A percentile compares a stretch with the other conserved stretches of the same genome.
Conservation (phyloP, 164 flowering plant genomes). For the Magnolia officinalis region DNA sequence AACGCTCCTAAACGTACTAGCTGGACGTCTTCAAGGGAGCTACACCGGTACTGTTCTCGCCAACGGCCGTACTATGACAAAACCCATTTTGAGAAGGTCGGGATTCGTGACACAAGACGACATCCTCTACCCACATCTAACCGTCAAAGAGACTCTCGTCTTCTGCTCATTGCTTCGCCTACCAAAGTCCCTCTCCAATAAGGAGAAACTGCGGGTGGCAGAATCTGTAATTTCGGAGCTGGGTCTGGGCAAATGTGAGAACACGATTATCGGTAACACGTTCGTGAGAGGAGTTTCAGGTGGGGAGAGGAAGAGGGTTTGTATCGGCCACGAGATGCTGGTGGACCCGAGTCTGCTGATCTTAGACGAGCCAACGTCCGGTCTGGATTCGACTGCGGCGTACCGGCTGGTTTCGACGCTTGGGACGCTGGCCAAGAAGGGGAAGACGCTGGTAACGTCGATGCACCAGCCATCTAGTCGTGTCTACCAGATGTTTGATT, state of each 20-base stretch:
- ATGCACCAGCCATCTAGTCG: constrained; percentile 93
- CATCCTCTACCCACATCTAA: constrained; percentile 76
- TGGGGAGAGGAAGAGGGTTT: constrained; percentile 80
- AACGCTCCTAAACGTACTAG: constrained; percentile 70
- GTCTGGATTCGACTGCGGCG: constrained; percentile 87
- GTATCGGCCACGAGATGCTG: constrained; percentile 86
- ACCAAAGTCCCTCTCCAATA: constrained; percentile 31
- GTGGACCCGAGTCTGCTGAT: constrained; percentile 70
- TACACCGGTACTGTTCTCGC: constrained; percentile 58
- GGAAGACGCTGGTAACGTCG: constrained; percentile 73
- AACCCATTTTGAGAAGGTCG: constrained; percentile 35
- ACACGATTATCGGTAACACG: constrained; percentile 69
- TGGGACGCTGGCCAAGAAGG: constrained; percentile 52
- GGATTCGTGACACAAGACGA: constrained; percentile 94
- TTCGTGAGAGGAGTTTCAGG: constrained; percentile 78
- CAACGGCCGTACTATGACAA: constrained; percentile 37
- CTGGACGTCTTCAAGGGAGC: constrained; percentile 56
- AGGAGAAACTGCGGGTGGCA: constrained; percentile 44
- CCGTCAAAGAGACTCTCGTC: constrained; percentile 77
- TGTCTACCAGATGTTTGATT: constrained; percentile 67
- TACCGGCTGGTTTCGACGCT: constrained; percentile 53
- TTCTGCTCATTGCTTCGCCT: constrained; percentile 67
- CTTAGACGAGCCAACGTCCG: constrained; percentile 91
- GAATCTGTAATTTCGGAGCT: constrained; percentile 68
- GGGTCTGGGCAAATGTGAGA: constrained; percentile 59